Evolutionary conservation across 78 protist species (phyloP).

Genomic region (Creolimax fragrantissima): DNA sequence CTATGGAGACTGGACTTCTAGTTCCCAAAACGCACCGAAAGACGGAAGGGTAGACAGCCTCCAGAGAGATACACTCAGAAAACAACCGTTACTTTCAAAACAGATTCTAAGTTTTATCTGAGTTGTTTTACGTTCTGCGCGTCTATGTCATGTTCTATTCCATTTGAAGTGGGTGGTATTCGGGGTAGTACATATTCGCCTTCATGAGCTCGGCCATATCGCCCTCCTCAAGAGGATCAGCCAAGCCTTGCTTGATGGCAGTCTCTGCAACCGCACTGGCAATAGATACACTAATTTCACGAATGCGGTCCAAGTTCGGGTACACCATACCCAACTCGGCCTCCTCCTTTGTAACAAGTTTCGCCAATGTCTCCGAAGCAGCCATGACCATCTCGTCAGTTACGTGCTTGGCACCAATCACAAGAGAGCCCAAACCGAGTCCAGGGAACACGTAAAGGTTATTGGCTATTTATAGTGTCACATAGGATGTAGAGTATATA

Average conservation of each 20-base stretch:
- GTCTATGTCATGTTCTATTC: too few species aligned
- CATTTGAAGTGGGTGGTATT: background rate
- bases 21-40: too few species aligned
- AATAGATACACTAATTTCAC: constrained; percentile 40
- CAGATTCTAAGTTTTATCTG: too few species aligned
- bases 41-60: too few species aligned
- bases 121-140: too few species aligned
- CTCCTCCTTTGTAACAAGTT: constrained; percentile 7
- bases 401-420: constrained; percentile 42
- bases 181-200: background rate
- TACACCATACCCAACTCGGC: constrained; percentile 28
- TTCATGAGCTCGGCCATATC: background rate
- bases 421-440: constrained; percentile 72
- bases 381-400: constrained; percentile 59
- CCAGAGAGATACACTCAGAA: too few species aligned
- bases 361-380: constrained; percentile 67
- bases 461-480: constrained; percentile 12
- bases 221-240: background rate
- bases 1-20: too few species aligned
- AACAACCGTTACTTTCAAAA: too few species aligned
- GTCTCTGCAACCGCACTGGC: constrained; percentile 57
- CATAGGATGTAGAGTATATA: background rate
- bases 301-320: constrained; percentile 50
- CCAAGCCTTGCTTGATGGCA: background rate
- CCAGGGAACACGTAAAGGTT: constrained; percentile 87